Conservation (phyloP, 2,329 filamentous ascomycete genomes). For the Chrysoporthe puriensis region DNA sequence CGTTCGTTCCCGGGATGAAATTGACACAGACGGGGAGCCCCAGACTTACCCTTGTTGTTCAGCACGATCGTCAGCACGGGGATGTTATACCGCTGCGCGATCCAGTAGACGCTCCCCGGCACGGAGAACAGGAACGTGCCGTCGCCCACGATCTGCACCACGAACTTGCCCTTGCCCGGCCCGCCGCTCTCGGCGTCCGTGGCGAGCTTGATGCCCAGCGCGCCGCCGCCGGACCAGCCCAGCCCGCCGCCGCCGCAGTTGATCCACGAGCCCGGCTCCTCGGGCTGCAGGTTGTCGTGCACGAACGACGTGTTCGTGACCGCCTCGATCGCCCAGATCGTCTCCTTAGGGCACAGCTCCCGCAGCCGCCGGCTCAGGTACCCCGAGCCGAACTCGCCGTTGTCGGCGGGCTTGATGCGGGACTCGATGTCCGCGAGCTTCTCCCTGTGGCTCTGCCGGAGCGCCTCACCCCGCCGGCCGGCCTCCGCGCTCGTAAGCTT, state of each 20-base stretch:
- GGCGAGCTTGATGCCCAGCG: constrained; percentile 54
- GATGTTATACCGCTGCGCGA: constrained; percentile 50
- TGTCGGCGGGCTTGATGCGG: constrained; percentile 58
- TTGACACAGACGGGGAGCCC: not conserved
- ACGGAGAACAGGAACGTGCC: constrained; percentile 54
- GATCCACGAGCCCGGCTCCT: constrained; percentile 54
- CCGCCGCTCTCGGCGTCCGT: constrained; percentile 45
- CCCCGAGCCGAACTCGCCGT: constrained; percentile 64
- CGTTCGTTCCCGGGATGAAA: no score
- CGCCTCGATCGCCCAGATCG: constrained; percentile 75
- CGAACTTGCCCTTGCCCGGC: constrained; percentile 46
- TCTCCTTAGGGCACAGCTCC: constrained; percentile 48
- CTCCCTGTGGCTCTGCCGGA: constrained; percentile 61
- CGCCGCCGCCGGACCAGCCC: constrained; percentile 57
- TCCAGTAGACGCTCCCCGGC: constrained; percentile 54
- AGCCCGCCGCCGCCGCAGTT: constrained; percentile 58
- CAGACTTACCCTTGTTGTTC: constrained; percentile 52
- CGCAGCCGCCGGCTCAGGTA: constrained; percentile 44
- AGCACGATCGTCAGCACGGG: constrained; percentile 53
- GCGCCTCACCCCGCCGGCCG: constrained; percentile 52
- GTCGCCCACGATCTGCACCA: constrained; percentile 55
- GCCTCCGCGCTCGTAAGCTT: constrained; percentile 44
- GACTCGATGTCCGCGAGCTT: constrained; percentile 63
- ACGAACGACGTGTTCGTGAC: constrained; percentile 71
- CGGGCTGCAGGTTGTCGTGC: constrained; percentile 68